Conservation (phyloP, 345 rosid species). For the Eucalyptus pumila region DNA sequence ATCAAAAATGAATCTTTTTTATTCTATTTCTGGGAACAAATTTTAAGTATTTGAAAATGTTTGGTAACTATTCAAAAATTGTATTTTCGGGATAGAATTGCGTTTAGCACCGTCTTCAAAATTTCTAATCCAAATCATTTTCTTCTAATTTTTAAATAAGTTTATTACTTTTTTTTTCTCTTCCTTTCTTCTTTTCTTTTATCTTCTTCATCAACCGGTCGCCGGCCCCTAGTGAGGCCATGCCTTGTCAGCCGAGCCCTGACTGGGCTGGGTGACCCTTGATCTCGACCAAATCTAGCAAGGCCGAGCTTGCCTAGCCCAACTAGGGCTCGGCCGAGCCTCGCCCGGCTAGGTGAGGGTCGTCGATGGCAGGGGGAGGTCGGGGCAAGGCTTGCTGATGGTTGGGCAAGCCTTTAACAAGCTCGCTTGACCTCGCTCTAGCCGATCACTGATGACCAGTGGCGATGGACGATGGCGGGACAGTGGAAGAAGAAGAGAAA, state of each 20-base stretch:
- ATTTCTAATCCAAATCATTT: too few relatives aligned
- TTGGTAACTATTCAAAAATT: fast-evolving
- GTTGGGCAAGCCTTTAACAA: too few relatives aligned
- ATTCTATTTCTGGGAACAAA: fast-evolving
- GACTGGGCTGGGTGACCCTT: fast-evolving
- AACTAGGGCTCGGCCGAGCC: fast-evolving
- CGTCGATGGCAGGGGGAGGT: fast-evolving
- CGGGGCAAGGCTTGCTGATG: fast-evolving
- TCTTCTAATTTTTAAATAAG: too few relatives aligned
- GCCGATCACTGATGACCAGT: fast-evolving
- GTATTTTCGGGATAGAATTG: fast-evolving
- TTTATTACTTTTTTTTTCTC: too few relatives aligned
- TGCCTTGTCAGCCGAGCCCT: fast-evolving
- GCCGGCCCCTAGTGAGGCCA: fast-evolving
- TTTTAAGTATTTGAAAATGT: too few relatives aligned
- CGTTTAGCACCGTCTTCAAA: fast-evolving
- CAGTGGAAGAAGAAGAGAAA: too few relatives aligned
- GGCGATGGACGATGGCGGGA: fast-evolving
- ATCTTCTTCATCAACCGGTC: too few relatives aligned
- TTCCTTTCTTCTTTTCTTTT: too few relatives aligned
- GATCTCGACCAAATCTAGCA: too few relatives aligned
- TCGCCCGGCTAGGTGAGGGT: fast-evolving
- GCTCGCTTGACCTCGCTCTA: fast-evolving
- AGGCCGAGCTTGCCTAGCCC: too few relatives aligned
- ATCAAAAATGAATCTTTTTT: too few relatives aligned